Conservation (phyloP, 768 basidiomycete species). For the Heimioporus sp. region DNA sequence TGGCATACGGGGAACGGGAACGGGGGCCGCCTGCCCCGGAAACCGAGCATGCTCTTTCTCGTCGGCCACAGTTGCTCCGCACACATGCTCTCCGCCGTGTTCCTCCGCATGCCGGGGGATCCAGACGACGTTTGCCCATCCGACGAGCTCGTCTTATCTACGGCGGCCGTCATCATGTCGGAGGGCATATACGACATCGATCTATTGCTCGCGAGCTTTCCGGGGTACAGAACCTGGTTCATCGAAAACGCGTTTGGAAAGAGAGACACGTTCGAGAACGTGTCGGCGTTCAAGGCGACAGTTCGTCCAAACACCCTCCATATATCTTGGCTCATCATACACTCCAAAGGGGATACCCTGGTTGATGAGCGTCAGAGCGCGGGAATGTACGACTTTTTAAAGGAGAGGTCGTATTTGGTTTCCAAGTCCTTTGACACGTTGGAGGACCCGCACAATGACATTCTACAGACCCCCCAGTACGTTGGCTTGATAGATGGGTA, state of each 20-base stretch:
- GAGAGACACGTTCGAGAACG: constrained; percentile 44
- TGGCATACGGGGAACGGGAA: constrained; percentile 34
- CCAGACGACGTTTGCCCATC: constrained; percentile 39
- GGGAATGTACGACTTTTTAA: constrained; percentile 56
- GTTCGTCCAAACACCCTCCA: constrained; percentile 33
- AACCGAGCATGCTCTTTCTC: constrained; percentile 48
- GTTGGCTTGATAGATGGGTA: constrained; percentile 45
- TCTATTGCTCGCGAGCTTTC: constrained; percentile 59
- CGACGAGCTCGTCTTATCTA: constrained; percentile 38
- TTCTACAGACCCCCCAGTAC: constrained; percentile 44
- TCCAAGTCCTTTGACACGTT: constrained; percentile 40
- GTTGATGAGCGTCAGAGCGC: constrained; percentile 64
- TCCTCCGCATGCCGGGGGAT: constrained; percentile 47
- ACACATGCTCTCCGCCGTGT: constrained; percentile 73
- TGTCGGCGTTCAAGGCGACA: constrained; percentile 44
- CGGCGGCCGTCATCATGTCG: constrained; percentile 59
- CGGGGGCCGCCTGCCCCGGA: constrained; percentile 29
- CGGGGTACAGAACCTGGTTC: constrained; percentile 69
- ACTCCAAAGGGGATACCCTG: constrained; percentile 70
- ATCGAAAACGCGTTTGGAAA: constrained; percentile 61
- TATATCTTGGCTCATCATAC: constrained; percentile 68
- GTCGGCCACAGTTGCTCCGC: constrained; percentile 82
- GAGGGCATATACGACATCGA: constrained; percentile 82
- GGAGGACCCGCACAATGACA: constrained; percentile 51
- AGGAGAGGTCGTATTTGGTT: constrained; percentile 25